These are phyloP conservation scores for Solanum corneliomulleri DNA, from an alignment of 257 asterid species.

Conservation along the genomic window DNA sequence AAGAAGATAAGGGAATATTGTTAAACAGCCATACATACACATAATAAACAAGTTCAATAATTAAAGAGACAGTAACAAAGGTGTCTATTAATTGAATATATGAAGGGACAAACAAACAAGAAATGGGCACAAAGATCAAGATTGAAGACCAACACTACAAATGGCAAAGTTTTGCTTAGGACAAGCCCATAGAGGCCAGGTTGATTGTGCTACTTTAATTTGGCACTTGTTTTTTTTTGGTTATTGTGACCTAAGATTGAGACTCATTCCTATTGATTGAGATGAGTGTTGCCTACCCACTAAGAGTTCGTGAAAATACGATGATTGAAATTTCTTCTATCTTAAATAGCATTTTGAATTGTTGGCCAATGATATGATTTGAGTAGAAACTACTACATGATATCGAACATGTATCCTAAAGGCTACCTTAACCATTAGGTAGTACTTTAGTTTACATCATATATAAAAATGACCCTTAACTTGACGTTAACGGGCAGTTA, in stretches of 20 bases:
- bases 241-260: background rate
- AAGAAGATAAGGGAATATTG: background rate
- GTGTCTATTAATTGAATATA: background rate
- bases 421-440: background rate
- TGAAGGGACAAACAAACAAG: background rate
- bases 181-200: background rate
- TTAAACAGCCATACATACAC: background rate
- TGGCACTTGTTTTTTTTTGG: background rate
- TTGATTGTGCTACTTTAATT: background rate
- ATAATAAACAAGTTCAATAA: background rate
- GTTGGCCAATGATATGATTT: background rate
- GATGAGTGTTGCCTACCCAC: background rate
- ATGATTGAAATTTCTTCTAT: background rate
- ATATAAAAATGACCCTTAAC: background rate
- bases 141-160: background rate
- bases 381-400: accelerated
- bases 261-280: background rate
- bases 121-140: background rate
- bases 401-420: background rate
- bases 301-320: accelerated
- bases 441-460: background rate
- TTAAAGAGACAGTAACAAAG: background rate
- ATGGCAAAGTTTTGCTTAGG: background rate
- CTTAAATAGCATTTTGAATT: background rate
- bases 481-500: background rate